Conservation (phyloP, 2,329 filamentous ascomycete species). For the Reticulascus tulasneorum region DNA sequence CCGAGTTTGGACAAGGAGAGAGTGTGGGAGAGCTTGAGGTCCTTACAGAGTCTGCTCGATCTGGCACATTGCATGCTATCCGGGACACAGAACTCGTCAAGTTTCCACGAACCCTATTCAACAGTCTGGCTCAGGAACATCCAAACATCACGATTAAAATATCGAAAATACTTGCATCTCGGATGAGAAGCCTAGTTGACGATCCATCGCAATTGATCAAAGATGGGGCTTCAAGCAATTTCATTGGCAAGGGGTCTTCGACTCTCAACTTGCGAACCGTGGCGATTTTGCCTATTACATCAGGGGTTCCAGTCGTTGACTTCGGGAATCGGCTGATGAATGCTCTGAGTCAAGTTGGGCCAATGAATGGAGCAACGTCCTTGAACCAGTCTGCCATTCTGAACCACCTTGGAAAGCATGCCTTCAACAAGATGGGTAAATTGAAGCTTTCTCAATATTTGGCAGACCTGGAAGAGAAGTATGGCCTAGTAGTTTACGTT, state of each 20-base stretch:
- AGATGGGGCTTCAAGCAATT: constrained; percentile 55
- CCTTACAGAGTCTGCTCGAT: constrained; percentile 86
- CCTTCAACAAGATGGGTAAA: constrained; percentile 96
- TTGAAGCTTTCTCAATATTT: constrained; percentile 93
- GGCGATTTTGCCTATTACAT: constrained; percentile 83
- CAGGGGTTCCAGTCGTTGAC: constrained; percentile 89
- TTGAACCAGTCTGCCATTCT: constrained; percentile 91
- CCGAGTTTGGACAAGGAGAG: constrained; percentile 94
- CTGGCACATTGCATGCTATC: constrained; percentile 90
- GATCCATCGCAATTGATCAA: constrained; percentile 67
- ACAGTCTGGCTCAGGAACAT: constrained; percentile 94
- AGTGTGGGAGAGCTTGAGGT: constrained; percentile 97
- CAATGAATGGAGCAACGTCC: constrained; percentile 83
- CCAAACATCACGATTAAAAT: constrained; percentile 99
- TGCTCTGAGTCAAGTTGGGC: constrained; percentile 84
- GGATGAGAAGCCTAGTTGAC: constrained; percentile 87
- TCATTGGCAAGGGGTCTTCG: constrained; percentile 69
- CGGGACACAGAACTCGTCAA: constrained; percentile 95
- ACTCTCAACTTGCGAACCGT: constrained; percentile 91
- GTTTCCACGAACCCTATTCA: constrained; percentile 93
- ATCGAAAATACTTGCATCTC: constrained; percentile 93
- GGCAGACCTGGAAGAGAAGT: constrained; percentile 95
- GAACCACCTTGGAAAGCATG: constrained; percentile 91
- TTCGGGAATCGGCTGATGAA: constrained; percentile 87
- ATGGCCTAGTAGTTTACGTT: constrained; percentile 90